Conservation (phyloP, 1,284 basidiomycete genomes). For the Moesziomyces antarcticus region DNA sequence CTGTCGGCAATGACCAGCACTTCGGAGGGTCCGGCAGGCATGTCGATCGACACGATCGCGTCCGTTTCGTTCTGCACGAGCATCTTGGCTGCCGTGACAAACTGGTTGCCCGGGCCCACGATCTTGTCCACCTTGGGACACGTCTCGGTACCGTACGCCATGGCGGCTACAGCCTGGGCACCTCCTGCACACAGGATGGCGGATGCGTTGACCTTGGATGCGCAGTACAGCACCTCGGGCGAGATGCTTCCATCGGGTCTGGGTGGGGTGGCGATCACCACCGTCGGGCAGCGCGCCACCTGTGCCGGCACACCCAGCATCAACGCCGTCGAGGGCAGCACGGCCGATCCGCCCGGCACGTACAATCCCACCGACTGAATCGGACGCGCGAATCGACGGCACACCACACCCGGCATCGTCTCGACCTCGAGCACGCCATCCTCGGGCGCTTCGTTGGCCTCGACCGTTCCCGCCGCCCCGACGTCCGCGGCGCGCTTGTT, state of each 20-base stretch:
- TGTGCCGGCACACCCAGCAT: slow-evolving; percentile 99
- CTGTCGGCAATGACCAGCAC: slow-evolving; percentile 79
- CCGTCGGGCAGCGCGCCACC: slow-evolving; percentile 91
- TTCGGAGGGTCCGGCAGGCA: slow-evolving; percentile 93
- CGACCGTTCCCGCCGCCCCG: slow-evolving; percentile 21
- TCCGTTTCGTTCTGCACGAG: slow-evolving; percentile 98
- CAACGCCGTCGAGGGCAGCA: slow-evolving; percentile 94
- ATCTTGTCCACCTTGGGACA: slow-evolving; percentile 99
- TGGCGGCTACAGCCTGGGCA: slow-evolving; percentile 94
- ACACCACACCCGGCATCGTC: slow-evolving; percentile 92
- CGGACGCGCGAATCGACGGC: slow-evolving; percentile 82
- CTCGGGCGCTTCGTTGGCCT: slow-evolving; percentile 72
- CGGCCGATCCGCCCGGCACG: slow-evolving; percentile 95
- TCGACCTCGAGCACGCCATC: slow-evolving; percentile 80
- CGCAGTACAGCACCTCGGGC: slow-evolving; percentile 66
- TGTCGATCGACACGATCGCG: slow-evolving; percentile 95
- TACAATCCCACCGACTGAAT: slow-evolving; percentile 96
- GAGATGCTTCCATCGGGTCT: slow-evolving; percentile 70
- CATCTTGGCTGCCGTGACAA: slow-evolving; percentile 99
- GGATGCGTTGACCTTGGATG: slow-evolving; percentile 58
- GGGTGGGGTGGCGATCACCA: slow-evolving; percentile 95
- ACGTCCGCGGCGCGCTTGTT: slow-evolving; percentile 71
- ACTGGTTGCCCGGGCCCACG: slow-evolving; percentile 98
- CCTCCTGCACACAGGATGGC: slow-evolving; percentile 77
- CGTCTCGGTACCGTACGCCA: slow-evolving; percentile 94